phyloP scores from a whole-genome alignment of 2,329 filamentous ascomycete genomes.

The Xylariales sp. region DNA sequence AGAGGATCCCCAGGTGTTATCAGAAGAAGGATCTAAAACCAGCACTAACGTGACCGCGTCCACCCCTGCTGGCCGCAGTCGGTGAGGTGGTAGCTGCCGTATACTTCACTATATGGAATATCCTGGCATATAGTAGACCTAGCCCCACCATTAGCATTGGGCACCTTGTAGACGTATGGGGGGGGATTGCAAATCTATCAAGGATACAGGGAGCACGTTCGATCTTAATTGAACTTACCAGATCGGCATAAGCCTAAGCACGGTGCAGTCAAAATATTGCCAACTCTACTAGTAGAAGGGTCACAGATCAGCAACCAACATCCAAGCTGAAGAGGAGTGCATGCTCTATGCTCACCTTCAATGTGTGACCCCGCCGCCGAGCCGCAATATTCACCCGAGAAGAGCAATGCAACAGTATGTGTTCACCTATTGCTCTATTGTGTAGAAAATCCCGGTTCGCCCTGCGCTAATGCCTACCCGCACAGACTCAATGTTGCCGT shows the following conservation, averaged over 20 bases:
- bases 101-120: constrained; percentile 10
- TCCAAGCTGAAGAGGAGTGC: too few relatives aligned
- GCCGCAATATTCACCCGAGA: too few relatives aligned
- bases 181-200: constrained; percentile 6
- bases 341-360: too few relatives aligned
- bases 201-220: constrained; percentile 8
- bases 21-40: too few relatives aligned
- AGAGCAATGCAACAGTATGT: too few relatives aligned
- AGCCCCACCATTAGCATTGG: constrained; percentile 22
- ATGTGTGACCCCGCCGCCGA: too few relatives aligned
- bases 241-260: background rate
- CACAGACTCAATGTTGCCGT: constrained; percentile 1
- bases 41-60: too few relatives aligned
- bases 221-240: background rate
- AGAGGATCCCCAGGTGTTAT: too few relatives aligned
- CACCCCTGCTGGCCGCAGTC: background rate
- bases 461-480: background rate
- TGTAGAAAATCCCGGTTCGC: background rate
- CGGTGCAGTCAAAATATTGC: background rate
- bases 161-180: constrained; percentile 11
- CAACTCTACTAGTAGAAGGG: background rate
- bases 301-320: background rate
- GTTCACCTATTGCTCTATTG: too few relatives aligned
- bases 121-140: constrained; percentile 21
- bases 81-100: background rate